phyloP scores from a whole-genome alignment of 768 basidiomycete genomes.

The Rhizopogon vulgaris region DNA sequence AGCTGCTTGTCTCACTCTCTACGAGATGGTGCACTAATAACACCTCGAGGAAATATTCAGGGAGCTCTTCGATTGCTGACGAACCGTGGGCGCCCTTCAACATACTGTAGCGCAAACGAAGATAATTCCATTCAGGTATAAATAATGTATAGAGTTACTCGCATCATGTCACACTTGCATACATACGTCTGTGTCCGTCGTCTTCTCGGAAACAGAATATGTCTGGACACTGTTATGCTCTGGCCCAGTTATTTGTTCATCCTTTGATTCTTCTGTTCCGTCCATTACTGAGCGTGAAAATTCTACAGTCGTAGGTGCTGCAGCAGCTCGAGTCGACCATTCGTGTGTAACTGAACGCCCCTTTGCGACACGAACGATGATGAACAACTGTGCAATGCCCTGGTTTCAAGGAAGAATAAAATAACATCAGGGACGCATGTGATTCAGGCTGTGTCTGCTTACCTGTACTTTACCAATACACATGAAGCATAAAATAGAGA shows the following conservation, averaged over 20 bases:
- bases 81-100: too few relatives aligned
- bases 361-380: slow-evolving; percentile 29
- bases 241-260: not conserved
- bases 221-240: not conserved
- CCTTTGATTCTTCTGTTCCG: not conserved
- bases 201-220: not conserved
- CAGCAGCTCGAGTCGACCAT: not conserved
- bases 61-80: too few relatives aligned
- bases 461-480: slow-evolving; percentile 28
- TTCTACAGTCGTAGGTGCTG: not conserved
- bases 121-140: not conserved
- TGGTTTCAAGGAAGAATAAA: slow-evolving; percentile 5
- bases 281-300: not conserved
- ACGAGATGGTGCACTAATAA: too few relatives aligned
- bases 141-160: not conserved
- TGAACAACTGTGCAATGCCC: slow-evolving; percentile 29
- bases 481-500: slow-evolving; percentile 28
- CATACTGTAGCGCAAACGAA: too few relatives aligned
- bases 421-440: not conserved
- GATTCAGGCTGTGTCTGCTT: not conserved
- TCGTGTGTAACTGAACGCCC: slow-evolving; percentile 18
- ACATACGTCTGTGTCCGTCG: not conserved
- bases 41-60: too few relatives aligned
- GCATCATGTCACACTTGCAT: not conserved
- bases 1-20: too few relatives aligned